Conservation (phyloP, 768 basidiomycete species). For the Dacryopinax spathularia region DNA sequence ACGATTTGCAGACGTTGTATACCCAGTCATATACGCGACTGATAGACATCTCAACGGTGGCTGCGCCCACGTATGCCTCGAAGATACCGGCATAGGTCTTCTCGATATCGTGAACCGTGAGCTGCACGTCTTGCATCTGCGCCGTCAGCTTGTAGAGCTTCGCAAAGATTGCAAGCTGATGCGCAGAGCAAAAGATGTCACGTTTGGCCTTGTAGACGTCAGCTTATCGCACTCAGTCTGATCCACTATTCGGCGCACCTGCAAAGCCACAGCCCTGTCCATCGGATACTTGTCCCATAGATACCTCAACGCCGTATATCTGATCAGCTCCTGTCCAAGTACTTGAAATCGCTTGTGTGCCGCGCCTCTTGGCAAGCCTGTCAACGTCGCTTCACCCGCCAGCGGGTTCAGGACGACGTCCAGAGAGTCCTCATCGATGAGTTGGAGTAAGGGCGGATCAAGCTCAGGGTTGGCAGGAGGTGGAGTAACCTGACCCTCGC, state of each 20-base stretch:
- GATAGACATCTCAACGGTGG: neutral
- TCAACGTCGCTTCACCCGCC: neutral
- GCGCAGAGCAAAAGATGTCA: neutral
- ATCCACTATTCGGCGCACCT: neutral
- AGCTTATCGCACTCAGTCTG: neutral
- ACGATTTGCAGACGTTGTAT: neutral
- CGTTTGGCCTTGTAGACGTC: neutral
- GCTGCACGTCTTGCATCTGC: neutral
- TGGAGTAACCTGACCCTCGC: neutral
- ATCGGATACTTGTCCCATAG: constrained; percentile 3
- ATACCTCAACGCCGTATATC: neutral
- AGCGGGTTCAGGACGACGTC: neutral
- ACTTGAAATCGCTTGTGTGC: neutral
- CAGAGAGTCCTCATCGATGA: neutral
- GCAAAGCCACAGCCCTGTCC: neutral
- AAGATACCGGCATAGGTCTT: neutral
- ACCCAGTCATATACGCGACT: neutral
- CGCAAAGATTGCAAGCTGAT: neutral
- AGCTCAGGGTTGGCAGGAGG: neutral
- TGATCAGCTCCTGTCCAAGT: neutral
- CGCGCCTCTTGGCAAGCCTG: neutral
- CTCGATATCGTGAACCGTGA: neutral
- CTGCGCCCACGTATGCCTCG: neutral
- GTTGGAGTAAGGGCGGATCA: neutral
- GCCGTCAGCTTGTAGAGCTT: neutral